Base-by-base conservation (phyloP, 78 protist species). In the Dictyostelium intermedium region DNA sequence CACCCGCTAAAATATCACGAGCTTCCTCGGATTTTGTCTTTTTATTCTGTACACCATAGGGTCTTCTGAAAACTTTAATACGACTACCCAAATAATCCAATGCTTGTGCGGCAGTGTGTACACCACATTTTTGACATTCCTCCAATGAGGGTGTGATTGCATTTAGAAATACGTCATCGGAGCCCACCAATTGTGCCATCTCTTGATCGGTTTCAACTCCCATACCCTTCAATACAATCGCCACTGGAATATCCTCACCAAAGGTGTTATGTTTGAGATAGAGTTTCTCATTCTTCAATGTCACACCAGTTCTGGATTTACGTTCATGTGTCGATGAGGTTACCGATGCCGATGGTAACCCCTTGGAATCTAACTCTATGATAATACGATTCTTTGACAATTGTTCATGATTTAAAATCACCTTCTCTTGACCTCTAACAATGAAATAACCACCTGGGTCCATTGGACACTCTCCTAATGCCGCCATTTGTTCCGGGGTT, bases 341-440 rank as follows among this genome's bases (percentile, higher is more conserved):
- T 72, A 97, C 97, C 0, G 91, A 39, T 11, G 98, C 97, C 4
- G 60, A 8, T 25, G 83, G 80, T 0, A 61, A 37, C 5, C 98
- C 99, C 84, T 98, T 72, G 1, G 43, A 14, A 34, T 72, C 79
- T 2, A 73, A 20, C 45, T 98, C 99, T 18, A 99, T 84, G 79
- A 99, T 98, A 85, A 99, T 97, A 2, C 99, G 95, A 83, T 98
- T 98, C 94, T 98, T 99, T 73, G 98, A 95, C 18, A 99, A 97
- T 87, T 99, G 99, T 92, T 99, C 99, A 92, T 99, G 99, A 43
- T 99, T 99, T 20, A 99, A 91, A 11, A 97, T 91, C 1, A 98
- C 99, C 83, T 98, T 98, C 61, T 99, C 99, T 11, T 84, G 97
- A 25, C 99, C 99, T 16, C 96, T 84, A 41, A 91, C 85, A 20